A percentile compares a stretch with the other conserved stretches of the same genome.
These are phyloP conservation scores for Penicillium tannophilum DNA, from an alignment of 495 filamentous ascomycete genomes.

Conservation along the genomic window DNA sequence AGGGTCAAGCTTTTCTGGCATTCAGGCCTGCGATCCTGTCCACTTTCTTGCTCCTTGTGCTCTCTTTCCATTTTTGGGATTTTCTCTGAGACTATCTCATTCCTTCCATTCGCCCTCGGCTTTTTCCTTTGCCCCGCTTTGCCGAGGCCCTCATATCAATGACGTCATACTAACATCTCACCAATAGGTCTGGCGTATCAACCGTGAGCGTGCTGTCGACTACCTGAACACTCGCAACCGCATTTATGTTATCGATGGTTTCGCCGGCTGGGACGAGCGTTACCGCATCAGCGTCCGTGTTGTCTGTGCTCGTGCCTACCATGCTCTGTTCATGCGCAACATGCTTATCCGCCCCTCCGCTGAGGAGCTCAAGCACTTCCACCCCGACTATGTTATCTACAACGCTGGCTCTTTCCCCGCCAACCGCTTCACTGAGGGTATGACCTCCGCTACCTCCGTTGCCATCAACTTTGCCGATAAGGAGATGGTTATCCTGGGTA, in stretches of 20 bases:
- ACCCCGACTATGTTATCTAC: slow-evolving; percentile 99
- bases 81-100: neutral
- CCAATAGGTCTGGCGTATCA: slow-evolving; percentile 94
- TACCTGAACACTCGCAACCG: slow-evolving; percentile 98
- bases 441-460: slow-evolving; percentile 92
- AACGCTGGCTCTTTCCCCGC: slow-evolving; percentile 98
- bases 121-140: slow-evolving; percentile 9
- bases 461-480: slow-evolving; percentile 87
- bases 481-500: slow-evolving; percentile 98
- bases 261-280: slow-evolving; percentile 96
- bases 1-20: slow-evolving; percentile 42
- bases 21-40: slow-evolving; percentile 11
- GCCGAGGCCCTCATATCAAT: slow-evolving; percentile 34
- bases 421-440: slow-evolving; percentile 96
- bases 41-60: neutral
- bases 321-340: slow-evolving; percentile 99
- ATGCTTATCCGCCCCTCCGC: slow-evolving; percentile 95
- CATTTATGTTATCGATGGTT: slow-evolving; percentile 98
- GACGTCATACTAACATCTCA: slow-evolving; percentile 38
- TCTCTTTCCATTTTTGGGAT: neutral
- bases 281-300: slow-evolving; percentile 98
- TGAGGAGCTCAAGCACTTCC: slow-evolving; percentile 93
- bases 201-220: slow-evolving; percentile 97
- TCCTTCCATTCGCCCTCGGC: neutral
- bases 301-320: slow-evolving; percentile 97